These are phyloP conservation scores for Fremontodendron californicum DNA, from an alignment of 345 rosid species.

Conservation along the genomic window DNA sequence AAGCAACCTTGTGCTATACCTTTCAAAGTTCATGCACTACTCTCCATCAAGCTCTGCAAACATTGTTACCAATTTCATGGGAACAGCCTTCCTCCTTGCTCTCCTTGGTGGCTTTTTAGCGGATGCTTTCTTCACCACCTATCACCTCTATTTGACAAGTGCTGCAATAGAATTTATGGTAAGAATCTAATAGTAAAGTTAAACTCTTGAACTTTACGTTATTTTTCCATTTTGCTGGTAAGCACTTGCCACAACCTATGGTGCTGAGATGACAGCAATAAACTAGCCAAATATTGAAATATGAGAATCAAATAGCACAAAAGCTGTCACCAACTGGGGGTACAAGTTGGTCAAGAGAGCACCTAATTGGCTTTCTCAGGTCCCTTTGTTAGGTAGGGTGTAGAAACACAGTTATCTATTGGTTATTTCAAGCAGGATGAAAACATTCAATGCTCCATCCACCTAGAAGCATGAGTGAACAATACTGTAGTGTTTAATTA, in stretches of 20 bases:
- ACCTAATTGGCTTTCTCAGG: conserved; percentile 8
- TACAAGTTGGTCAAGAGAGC: background rate
- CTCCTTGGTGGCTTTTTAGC: conserved; percentile 86
- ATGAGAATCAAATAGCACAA: background rate
- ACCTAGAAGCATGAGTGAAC: background rate
- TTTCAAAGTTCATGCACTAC: conserved; percentile 24
- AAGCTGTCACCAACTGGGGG: background rate
- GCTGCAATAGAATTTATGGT: conserved; percentile 72
- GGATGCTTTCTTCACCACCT: conserved; percentile 70
- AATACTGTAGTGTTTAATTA: background rate
- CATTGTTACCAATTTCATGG: conserved; percentile 84
- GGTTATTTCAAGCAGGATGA: background rate
- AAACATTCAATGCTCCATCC: background rate
- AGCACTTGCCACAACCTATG: background rate
- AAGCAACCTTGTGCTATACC: conserved; percentile 77
- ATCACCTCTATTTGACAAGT: conserved; percentile 59
- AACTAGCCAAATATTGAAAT: background rate
- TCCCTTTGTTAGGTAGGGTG: conserved; percentile 1
- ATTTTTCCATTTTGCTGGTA: background rate
- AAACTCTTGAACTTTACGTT: background rate
- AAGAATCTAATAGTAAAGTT: conserved; percentile 18
- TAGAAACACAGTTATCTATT: background rate
- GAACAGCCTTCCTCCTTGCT: conserved; percentile 81
- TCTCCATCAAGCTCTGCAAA: conserved; percentile 81
- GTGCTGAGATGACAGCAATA: background rate